These are phyloP conservation scores for Massariosphaeria phaeospora DNA, from an alignment of 495 filamentous ascomycete genomes.

Conservation along the genomic window DNA sequence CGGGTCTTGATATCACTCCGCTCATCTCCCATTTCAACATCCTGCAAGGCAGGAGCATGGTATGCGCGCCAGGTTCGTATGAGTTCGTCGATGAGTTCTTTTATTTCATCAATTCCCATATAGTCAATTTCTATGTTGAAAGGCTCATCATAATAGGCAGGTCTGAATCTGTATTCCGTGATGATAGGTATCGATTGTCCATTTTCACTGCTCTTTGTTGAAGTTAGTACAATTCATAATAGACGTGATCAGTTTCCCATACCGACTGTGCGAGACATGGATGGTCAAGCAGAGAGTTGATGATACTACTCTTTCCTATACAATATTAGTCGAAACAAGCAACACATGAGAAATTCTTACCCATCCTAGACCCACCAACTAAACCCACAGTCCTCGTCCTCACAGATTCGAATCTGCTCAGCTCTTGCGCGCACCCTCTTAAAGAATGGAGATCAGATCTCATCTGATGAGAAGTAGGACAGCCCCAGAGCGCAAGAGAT, in stretches of 20 bases:
- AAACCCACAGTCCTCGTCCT: constrained; percentile 18
- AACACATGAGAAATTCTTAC: not conserved
- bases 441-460: constrained; percentile 18
- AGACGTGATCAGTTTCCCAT: not conserved
- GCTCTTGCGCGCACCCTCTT: constrained; percentile 13
- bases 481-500: constrained; percentile 23
- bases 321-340: not conserved
- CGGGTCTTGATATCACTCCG: constrained; percentile 6
- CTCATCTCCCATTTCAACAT: constrained; percentile 8
- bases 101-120: constrained; percentile 22
- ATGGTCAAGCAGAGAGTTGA: constrained; percentile 28
- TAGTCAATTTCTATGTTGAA: constrained; percentile 24
- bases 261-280: constrained; percentile 11
- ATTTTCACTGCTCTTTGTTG: not conserved
- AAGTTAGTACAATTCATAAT: not conserved
- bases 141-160: constrained; percentile 22
- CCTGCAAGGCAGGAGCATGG: constrained; percentile 14
- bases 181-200: constrained; percentile 5
- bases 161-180: constrained; percentile 18
- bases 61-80: constrained; percentile 10
- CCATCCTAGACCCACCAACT: constrained; percentile 17
- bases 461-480: constrained; percentile 11
- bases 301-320: constrained; percentile 25
- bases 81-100: constrained; percentile 23
- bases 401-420: constrained; percentile 23